These are phyloP conservation scores for Rhynchosporium agropyri DNA, from an alignment of 2,329 filamentous ascomycete genomes.

Conservation along the genomic window DNA sequence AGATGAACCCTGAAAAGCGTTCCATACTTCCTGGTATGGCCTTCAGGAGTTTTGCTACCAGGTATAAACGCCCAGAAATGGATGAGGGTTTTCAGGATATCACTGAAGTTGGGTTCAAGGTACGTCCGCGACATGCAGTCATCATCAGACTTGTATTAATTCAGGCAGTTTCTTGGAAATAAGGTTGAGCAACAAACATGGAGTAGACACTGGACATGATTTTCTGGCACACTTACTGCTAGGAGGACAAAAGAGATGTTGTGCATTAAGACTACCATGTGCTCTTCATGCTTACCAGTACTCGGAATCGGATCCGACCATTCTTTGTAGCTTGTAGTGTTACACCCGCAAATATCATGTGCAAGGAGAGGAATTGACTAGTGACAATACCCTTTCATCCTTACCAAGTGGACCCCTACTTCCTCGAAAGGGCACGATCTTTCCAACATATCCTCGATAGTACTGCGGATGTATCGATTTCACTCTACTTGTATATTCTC, in stretches of 20 bases:
- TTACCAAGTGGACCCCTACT: slow-evolving; percentile 13
- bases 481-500: not conserved
- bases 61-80: slow-evolving; percentile 71
- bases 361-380: slow-evolving; percentile 9
- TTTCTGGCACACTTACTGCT: not conserved
- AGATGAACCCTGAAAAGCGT: slow-evolving; percentile 84
- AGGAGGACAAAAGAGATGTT: slow-evolving; percentile 8
- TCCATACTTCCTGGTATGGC: slow-evolving; percentile 74
- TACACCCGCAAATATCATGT: slow-evolving; percentile 12
- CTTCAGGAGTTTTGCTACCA: slow-evolving; percentile 73
- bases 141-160: slow-evolving; percentile 9
- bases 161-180: slow-evolving; percentile 41
- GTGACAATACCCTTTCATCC: slow-evolving; percentile 3
- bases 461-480: slow-evolving; percentile 7
- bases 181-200: slow-evolving; percentile 71
- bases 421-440: not conserved
- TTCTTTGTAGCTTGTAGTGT: slow-evolving; percentile 9
- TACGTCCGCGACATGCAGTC: slow-evolving; percentile 42
- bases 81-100: slow-evolving; percentile 87
- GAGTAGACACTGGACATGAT: slow-evolving; percentile 75
- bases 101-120: slow-evolving; percentile 70
- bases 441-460: slow-evolving; percentile 7
- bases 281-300: slow-evolving; percentile 12
- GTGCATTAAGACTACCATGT: slow-evolving; percentile 12
- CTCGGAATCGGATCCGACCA: slow-evolving; percentile 10